Percentiles rank a stretch among this genome's conserved stretches.
phyloP scores from a whole-genome alignment of 2,329 filamentous ascomycete species.

The Aspergillus sp. region DNA sequence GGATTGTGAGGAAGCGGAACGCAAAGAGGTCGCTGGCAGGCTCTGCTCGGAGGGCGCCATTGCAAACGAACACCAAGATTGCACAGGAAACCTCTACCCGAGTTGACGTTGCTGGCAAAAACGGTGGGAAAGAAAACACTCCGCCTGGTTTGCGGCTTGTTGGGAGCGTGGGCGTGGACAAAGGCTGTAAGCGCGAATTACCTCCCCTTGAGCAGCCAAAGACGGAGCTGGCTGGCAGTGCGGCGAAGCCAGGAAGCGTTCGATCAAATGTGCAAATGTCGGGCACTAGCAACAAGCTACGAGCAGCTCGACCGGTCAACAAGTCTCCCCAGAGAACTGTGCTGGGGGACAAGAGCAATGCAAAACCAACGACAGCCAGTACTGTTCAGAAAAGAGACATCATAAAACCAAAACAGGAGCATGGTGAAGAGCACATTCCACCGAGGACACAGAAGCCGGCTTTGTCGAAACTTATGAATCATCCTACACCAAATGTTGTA shows the following conservation, averaged over 20 bases:
- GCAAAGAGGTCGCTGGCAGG: slow-evolving; percentile 15
- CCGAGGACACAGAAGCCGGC: slow-evolving; percentile 7
- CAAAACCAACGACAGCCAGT: not conserved
- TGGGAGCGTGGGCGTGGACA: slow-evolving; percentile 9
- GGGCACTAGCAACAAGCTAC: slow-evolving; percentile 1
- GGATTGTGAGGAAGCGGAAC: slow-evolving; percentile 26
- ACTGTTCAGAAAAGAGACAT: not conserved
- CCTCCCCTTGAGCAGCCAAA: slow-evolving; percentile 12
- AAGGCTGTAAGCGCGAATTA: slow-evolving; percentile 6
- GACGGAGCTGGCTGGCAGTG: slow-evolving; percentile 12
- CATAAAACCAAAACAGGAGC: not conserved
- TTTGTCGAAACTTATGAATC: slow-evolving; percentile 7
- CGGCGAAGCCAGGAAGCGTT: slow-evolving; percentile 7
- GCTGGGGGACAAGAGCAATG: slow-evolving; percentile 9
- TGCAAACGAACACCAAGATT: slow-evolving; percentile 37
- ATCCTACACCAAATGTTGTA: slow-evolving; percentile 15
- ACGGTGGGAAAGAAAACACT: slow-evolving; percentile 56
- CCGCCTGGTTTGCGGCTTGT: slow-evolving; percentile 38
- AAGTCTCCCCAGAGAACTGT: slow-evolving; percentile 2
- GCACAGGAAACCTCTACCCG: slow-evolving; percentile 35
- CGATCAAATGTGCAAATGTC: slow-evolving; percentile 3
- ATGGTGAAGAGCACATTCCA: slow-evolving; percentile 1
- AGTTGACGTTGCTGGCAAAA: slow-evolving; percentile 44
- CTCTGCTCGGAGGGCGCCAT: slow-evolving; percentile 34
- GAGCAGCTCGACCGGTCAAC: not conserved